Conservation (phyloP, 495 filamentous ascomycete genomes). For the Peziza echinospora region DNA sequence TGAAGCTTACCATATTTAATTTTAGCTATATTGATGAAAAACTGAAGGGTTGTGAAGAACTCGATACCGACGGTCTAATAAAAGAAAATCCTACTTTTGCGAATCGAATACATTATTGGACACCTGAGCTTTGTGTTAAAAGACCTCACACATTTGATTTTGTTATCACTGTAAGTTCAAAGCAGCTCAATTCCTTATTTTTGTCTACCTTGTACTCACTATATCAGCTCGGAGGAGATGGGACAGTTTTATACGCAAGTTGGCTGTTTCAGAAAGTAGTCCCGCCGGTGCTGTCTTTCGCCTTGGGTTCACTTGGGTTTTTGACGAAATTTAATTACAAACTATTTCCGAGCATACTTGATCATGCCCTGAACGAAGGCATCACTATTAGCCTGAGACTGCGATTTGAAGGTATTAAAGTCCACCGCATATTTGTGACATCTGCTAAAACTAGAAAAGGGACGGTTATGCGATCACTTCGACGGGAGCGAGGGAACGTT, state of each 20-base stretch:
- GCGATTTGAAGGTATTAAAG: slow-evolving; percentile 93
- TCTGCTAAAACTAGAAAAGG: no score
- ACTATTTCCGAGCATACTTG: slow-evolving; percentile 57
- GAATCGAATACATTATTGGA: slow-evolving; percentile 78
- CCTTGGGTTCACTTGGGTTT: slow-evolving; percentile 74
- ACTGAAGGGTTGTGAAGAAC: slow-evolving; percentile 64
- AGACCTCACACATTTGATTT: slow-evolving; percentile 80
- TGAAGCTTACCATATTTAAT: slow-evolving; percentile 61
- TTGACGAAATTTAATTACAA: slow-evolving; percentile 82
- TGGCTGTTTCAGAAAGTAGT: slow-evolving; percentile 91
- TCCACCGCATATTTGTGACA: no score
- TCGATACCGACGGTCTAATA: slow-evolving; percentile 51
- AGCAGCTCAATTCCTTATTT: neutral
- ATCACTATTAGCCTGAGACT: slow-evolving; percentile 92
- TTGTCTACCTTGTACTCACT: neutral
- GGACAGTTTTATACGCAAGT: slow-evolving; percentile 75
- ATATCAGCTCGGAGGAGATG: slow-evolving; percentile 56
- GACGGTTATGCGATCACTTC: slow-evolving; percentile 14
- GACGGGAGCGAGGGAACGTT: neutral
- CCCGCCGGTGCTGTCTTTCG: slow-evolving; percentile 74
- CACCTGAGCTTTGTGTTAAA: slow-evolving; percentile 77
- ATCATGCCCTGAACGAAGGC: slow-evolving; percentile 73
- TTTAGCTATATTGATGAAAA: slow-evolving; percentile 91
- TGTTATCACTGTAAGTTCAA: slow-evolving; percentile 38
- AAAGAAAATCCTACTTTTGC: slow-evolving; percentile 46